Percentiles rank a stretch among this genome's conserved stretches.
These are phyloP conservation scores for Ustilago curta DNA, from an alignment of 1,284 basidiomycete species.

Conservation along the genomic window DNA sequence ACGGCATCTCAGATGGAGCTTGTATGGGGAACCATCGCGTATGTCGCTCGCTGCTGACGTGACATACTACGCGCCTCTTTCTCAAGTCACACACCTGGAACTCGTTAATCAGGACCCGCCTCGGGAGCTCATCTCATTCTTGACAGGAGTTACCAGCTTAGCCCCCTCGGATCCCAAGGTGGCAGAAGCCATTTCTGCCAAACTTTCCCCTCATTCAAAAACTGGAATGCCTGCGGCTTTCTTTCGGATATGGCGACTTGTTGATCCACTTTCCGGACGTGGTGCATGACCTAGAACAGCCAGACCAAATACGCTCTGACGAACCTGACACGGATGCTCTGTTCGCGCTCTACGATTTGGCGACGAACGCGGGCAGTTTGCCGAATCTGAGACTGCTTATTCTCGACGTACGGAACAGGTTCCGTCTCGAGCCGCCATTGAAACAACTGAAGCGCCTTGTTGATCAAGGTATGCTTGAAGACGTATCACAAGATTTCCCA, in stretches of 20 bases:
- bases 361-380: background rate
- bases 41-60: background rate
- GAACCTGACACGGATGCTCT: too few species aligned
- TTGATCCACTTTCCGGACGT: background rate
- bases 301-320: too few species aligned
- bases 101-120: background rate
- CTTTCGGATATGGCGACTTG: fast-evolving
- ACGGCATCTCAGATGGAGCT: background rate
- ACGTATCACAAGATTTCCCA: too few species aligned
- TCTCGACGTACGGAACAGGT: too few species aligned
- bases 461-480: too few species aligned
- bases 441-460: too few species aligned
- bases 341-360: slow-evolving; percentile 1
- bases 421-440: too few species aligned
- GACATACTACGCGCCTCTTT: background rate
- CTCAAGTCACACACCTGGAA: background rate
- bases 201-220: background rate
- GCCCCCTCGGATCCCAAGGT: too few species aligned
- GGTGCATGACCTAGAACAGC: too few species aligned
- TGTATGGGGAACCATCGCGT: too few species aligned
- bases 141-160: background rate
- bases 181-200: background rate
- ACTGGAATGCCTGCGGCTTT: background rate
- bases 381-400: background rate
- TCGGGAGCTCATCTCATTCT: background rate